A percentile compares a stretch with the other conserved stretches of the same genome.
Conservation (phyloP, 306 rosid species). For the Acacia confusa region DNA sequence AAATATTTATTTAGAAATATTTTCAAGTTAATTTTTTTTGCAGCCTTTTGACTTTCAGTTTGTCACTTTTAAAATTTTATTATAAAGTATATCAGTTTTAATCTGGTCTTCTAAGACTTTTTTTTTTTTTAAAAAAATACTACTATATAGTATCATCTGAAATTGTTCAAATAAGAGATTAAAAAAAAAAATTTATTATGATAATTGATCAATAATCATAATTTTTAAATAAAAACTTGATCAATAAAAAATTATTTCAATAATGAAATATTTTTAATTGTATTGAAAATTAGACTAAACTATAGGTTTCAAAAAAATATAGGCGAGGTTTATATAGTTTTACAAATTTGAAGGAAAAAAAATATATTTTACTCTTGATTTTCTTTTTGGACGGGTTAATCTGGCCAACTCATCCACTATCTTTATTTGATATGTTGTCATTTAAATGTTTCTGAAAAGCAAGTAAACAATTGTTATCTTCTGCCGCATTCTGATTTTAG, state of each 20-base stretch:
- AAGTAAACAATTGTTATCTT: background rate
- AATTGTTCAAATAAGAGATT: background rate
- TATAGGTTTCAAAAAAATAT: no score
- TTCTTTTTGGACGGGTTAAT: background rate
- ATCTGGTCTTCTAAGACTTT: no score
- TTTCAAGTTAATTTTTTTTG: no score
- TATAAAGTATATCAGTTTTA: background rate
- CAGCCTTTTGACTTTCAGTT: background rate
- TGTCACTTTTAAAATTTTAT: no score
- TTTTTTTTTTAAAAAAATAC: no score
- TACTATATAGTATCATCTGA: background rate
- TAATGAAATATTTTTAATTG: background rate
- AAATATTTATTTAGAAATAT: no score
- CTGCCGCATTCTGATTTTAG: background rate
- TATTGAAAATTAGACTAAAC: background rate
- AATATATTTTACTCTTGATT: no score
- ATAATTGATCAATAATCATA: no score
- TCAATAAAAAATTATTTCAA: no score
- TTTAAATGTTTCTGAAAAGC: background rate
- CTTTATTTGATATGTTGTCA: background rate
- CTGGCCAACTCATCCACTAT: background rate
- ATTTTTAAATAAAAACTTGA: background rate
- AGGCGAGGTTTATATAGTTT: background rate
- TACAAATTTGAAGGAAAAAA: background rate
- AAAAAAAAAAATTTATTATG: no score